Conservation (phyloP, 495 filamentous ascomycete species). For the Clavariopsis aquatica region DNA sequence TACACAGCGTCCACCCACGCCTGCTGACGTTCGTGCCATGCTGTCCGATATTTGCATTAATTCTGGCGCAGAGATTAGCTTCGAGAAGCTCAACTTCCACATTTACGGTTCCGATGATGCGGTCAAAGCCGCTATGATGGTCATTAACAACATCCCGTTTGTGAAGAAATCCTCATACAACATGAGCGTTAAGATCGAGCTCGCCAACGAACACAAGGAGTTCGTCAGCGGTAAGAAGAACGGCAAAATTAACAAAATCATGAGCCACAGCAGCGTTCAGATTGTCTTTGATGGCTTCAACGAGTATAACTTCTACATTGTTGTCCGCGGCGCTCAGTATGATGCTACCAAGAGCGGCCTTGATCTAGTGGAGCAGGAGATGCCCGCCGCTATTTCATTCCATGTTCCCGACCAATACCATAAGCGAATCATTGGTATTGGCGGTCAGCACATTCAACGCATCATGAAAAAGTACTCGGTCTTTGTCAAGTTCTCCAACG, state of each 20-base stretch:
- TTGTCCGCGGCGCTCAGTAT: conserved; percentile 87
- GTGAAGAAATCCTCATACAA: conserved; percentile 84
- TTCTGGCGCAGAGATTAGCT: conserved; percentile 90
- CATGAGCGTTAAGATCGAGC: conserved; percentile 95
- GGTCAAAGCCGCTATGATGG: conserved; percentile 88
- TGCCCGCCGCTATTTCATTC: conserved; percentile 98
- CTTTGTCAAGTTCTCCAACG: conserved; percentile 99
- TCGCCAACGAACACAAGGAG: conserved; percentile 98
- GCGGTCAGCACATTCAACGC: conserved; percentile 96
- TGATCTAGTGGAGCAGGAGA: conserved; percentile 93
- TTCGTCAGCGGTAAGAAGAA: conserved; percentile 99
- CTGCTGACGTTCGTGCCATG: conserved; percentile 80
- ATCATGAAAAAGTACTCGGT: conserved; percentile 99
- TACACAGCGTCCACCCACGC: conserved; percentile 69
- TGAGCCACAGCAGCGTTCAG: conserved; percentile 98
- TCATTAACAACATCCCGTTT: conserved; percentile 88
- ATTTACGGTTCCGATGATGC: conserved; percentile 95
- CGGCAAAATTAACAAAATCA: conserved; percentile 99
- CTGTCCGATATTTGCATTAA: conserved; percentile 94
- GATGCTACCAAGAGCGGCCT: conserved; percentile 90
- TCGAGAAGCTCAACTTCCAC: conserved; percentile 88
- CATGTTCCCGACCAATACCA: conserved; percentile 99
- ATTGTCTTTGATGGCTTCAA: conserved; percentile 99
- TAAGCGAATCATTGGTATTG: conserved; percentile 98
- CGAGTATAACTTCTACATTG: conserved; percentile 99